Base-by-base conservation (phyloP, 805 yeast species). In the Cyberlindnera suaveolens region DNA sequence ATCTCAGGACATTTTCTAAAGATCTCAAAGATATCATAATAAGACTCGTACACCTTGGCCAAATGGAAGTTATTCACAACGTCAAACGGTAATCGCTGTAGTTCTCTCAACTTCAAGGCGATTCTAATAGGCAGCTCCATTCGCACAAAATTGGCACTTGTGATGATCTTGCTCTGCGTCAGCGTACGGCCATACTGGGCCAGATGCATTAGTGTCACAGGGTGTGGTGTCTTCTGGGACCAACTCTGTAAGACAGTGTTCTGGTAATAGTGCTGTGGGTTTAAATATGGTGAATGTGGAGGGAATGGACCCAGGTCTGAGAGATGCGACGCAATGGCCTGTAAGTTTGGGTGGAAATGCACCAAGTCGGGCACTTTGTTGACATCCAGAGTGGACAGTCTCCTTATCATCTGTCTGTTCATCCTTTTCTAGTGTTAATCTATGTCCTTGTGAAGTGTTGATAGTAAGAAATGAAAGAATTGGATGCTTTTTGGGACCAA, bases 111-210 rank as follows among this genome's bases (percentile, higher is more conserved):
- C 40, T 93, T 76, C 63, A 85, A 75, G 5, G 96, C 90, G 49
- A 91, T 71, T 53, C 99, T 68, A 17, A 85, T 80, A 6, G 96
- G 89, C 23, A 93, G 66, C 58, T 91, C 98, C 34, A 83, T 70
- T 38, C 95, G 70, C 1, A 89, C 96, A 60, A 91, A 93, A 57
- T 85, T 87, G 16, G 96, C 98, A 48, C 93, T 82, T 34, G 81
- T 71, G 10, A 91, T 67, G 39, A 91, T 71, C 64, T 90, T 89
- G 31, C 82, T 86, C 50, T 77, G 78, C 13, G 88, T 85, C 40
- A 91, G 63, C 31, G 75, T 75, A 53, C 82, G 82, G 38, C 96
- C 97, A 59, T 84, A 91, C 34, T 88, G 88, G 2, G 96, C 96
- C 51, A 91, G 64, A 55, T 91, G 97, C 41, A 87, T 71, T n/a